phyloP scores from a whole-genome alignment of 805 yeast species.

The Candida chilensis region DNA sequence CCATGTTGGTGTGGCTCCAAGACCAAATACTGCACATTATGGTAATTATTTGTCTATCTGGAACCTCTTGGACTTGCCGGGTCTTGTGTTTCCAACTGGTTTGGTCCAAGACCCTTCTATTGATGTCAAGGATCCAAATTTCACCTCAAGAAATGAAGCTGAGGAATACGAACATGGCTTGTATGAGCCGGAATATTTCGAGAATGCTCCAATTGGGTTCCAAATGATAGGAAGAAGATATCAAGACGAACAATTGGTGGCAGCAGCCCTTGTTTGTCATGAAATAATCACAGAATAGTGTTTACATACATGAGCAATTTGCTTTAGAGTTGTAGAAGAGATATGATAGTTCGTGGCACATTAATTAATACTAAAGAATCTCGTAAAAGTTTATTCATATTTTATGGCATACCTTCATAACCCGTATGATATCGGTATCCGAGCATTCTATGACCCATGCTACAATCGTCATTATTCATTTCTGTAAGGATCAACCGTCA shows the following conservation, averaged over 20 bases:
- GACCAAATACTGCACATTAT: slow-evolving; percentile 25
- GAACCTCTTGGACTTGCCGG: slow-evolving; percentile 32
- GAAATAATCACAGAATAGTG: too few relatives aligned
- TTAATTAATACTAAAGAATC: too few relatives aligned
- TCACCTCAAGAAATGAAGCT: slow-evolving; percentile 7
- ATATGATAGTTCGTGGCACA: too few relatives aligned
- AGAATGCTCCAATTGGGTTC: slow-evolving; percentile 8
- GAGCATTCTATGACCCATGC: too few relatives aligned
- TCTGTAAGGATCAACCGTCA: too few relatives aligned
- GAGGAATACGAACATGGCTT: slow-evolving; percentile 10
- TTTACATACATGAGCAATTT: too few relatives aligned
- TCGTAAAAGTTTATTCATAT: too few relatives aligned
- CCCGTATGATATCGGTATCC: too few relatives aligned
- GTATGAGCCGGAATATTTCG: slow-evolving; percentile 9
- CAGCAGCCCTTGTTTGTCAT: slow-evolving; percentile 4
- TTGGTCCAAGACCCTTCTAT: slow-evolving; percentile 29
- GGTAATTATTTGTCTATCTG: slow-evolving; percentile 37
- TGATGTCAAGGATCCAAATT: slow-evolving; percentile 22
- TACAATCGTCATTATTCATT: too few relatives aligned
- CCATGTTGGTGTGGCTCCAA: slow-evolving; percentile 33
- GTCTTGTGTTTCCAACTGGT: slow-evolving; percentile 30
- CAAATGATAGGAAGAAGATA: slow-evolving; percentile 11
- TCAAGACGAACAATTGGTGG: slow-evolving; percentile 8
- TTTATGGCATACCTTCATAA: too few relatives aligned
- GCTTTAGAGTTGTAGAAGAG: too few relatives aligned